Percentiles rank a stretch among this genome's conserved stretches.
Evolutionary conservation across 1,284 basidiomycete species (phyloP).

Genomic region (Apiotrichum sp.): DNA sequence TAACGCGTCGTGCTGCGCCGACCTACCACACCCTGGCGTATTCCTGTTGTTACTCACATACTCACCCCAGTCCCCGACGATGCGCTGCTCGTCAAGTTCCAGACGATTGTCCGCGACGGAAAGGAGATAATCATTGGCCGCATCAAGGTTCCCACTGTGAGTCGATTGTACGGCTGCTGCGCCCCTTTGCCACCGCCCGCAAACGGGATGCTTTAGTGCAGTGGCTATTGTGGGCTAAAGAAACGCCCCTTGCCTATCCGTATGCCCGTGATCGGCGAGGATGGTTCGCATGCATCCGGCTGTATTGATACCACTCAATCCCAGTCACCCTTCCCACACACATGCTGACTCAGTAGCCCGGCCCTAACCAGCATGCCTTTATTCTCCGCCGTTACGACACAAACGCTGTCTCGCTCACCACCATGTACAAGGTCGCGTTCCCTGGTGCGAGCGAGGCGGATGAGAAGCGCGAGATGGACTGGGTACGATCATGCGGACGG

Average conservation of each 20-base stretch:
- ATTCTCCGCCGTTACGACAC: slow-evolving; percentile 94
- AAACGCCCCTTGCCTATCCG: too few relatives aligned
- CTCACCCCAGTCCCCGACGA: slow-evolving; percentile 36
- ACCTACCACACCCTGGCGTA: too few relatives aligned
- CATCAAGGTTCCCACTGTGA: slow-evolving; percentile 85
- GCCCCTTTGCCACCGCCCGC: background rate
- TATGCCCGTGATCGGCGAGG: too few relatives aligned
- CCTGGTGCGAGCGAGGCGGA: slow-evolving; percentile 72
- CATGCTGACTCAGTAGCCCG: slow-evolving; percentile 17
- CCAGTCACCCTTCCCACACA: too few relatives aligned
- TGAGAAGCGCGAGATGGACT: slow-evolving; percentile 76
- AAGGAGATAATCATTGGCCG: slow-evolving; percentile 82
- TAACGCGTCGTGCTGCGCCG: background rate
- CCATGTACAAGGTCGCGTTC: slow-evolving; percentile 97
- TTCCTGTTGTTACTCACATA: background rate
- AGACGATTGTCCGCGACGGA: slow-evolving; percentile 71
- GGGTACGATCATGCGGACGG: slow-evolving; percentile 48
- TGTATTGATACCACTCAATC: too few relatives aligned
- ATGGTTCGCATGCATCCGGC: too few relatives aligned
- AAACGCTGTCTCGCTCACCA: slow-evolving; percentile 86
- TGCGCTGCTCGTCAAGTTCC: slow-evolving; percentile 62
- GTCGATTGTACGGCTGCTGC: slow-evolving; percentile 26
- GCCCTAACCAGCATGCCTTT: slow-evolving; percentile 63
- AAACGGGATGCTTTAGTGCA: background rate
- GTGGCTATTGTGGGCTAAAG: too few relatives aligned